These are phyloP conservation scores for Xerocomellus chrysenteron DNA, from an alignment of 768 basidiomycete genomes.

Conservation along the genomic window DNA sequence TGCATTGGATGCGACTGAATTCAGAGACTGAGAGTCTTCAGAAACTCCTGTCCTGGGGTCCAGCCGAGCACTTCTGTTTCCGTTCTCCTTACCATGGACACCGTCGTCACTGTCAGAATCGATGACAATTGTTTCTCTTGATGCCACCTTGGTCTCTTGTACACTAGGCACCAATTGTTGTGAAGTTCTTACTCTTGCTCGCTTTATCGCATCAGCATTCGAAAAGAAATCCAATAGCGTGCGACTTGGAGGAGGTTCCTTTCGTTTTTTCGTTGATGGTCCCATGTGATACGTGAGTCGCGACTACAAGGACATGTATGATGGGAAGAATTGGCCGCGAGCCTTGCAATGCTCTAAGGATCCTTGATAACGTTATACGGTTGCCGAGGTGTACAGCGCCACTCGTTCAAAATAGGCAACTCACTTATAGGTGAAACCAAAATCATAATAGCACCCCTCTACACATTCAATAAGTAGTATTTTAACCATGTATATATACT, in stretches of 20 bases:
- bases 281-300: conserved; percentile 30
- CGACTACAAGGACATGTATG: background rate
- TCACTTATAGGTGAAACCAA: too few relatives aligned
- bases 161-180: background rate
- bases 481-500: too few relatives aligned
- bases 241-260: conserved; percentile 28
- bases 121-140: conserved; percentile 54
- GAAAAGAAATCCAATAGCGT: conserved; percentile 52
- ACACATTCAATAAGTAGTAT: too few relatives aligned
- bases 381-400: too few relatives aligned
- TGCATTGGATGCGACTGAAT: background rate
- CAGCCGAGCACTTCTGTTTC: background rate
- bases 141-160: background rate
- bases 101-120: conserved; percentile 58
- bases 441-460: too few relatives aligned
- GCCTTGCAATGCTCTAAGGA: too few relatives aligned
- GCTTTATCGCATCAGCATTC: conserved; percentile 21
- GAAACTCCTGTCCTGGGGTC: background rate
- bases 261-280: conserved; percentile 37
- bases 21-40: background rate
- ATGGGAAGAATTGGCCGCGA: too few relatives aligned
- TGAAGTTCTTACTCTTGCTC: conserved; percentile 13
- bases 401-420: too few relatives aligned
- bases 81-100: background rate
- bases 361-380: too few relatives aligned